Evolutionary conservation across 192 early-diverging fungal species (phyloP).

Genomic region (Mortierella alpina): DNA sequence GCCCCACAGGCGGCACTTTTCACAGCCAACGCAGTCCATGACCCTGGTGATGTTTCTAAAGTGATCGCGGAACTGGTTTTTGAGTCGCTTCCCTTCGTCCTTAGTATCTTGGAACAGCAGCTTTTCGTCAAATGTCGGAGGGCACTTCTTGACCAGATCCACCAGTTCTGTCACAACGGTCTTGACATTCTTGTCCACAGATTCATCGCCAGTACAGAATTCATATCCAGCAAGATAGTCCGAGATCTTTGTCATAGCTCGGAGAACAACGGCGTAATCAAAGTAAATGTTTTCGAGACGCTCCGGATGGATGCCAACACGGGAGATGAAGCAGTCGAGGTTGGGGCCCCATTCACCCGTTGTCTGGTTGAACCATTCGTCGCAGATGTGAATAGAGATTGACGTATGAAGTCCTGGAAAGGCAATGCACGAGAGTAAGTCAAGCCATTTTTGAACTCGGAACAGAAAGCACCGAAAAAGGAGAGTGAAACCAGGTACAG

Average conservation of each 20-base stretch:
- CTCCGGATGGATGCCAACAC: constrained; percentile 90
- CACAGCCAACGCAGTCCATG: constrained; percentile 99
- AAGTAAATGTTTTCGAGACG: constrained; percentile 97
- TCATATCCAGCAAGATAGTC: constrained; percentile 78
- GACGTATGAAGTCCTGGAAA: constrained; percentile 88
- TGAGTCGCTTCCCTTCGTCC: constrained; percentile 63
- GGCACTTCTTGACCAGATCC: constrained; percentile 67
- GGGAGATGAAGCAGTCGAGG: constrained; percentile 89
- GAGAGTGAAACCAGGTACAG: background rate
- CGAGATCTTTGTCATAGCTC: constrained; percentile 88
- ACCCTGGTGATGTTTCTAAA: constrained; percentile 97
- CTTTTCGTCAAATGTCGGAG: constrained; percentile 91
- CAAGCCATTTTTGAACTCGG: background rate
- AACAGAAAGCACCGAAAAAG: background rate
- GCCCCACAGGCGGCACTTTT: constrained; percentile 99
- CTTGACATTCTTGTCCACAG: constrained; percentile 66
- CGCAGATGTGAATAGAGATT: constrained; percentile 97
- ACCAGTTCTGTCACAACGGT: constrained; percentile 69
- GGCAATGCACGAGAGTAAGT: background rate
- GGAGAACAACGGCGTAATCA: constrained; percentile 86
- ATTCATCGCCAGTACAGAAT: constrained; percentile 76
- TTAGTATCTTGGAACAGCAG: constrained; percentile 73
- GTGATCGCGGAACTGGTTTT: constrained; percentile 87
- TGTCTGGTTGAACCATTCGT: constrained; percentile 89
- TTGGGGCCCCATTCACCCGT: constrained; percentile 91